Conservation (phyloP, 345 rosid species). For the Linum lewisii region DNA sequence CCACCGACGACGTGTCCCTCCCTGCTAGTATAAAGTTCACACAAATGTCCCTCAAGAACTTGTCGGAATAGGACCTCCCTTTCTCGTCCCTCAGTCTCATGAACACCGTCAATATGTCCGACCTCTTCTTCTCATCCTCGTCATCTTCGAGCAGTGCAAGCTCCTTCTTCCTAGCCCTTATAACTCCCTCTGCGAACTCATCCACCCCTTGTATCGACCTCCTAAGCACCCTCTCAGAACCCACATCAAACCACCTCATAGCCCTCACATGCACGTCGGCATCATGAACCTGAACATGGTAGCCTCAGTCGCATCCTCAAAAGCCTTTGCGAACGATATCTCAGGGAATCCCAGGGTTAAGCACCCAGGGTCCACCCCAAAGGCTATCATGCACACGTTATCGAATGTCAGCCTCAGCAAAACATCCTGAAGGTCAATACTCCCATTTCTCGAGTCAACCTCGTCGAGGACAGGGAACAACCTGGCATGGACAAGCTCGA, state of each 20-base stretch:
- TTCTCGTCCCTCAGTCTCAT: conserved; percentile 47
- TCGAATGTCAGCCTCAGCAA: conserved; percentile 75
- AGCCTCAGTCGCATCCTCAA: conserved; percentile 87
- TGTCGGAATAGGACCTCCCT: conserved; percentile 53
- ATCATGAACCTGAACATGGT: conserved; percentile 55
- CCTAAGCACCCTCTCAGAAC: conserved; percentile 70
- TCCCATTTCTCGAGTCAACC: conserved; percentile 19
- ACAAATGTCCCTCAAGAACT: conserved; percentile 83
- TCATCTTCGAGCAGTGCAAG: conserved; percentile 18
- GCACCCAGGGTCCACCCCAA: conserved; percentile 93
- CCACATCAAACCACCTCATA: conserved; percentile 56
- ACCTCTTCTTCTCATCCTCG: conserved; percentile 4
- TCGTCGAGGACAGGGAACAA: conserved; percentile 65
- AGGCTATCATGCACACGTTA: conserved; percentile 88
- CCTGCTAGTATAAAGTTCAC: conserved; percentile 97
- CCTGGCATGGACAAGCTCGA: conserved; percentile 64
- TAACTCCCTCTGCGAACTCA: conserved; percentile 68
- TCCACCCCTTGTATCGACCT: conserved; percentile 60
- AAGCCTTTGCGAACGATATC: conserved; percentile 76
- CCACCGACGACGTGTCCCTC: conserved; percentile 94
- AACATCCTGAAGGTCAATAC: conserved; percentile 74
- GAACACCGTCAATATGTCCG: conserved; percentile 50
- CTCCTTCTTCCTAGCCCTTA: conserved; percentile 66
- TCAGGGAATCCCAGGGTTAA: conserved; percentile 46
- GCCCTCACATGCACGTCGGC: conserved; percentile 72